These are phyloP conservation scores for Domatiomyces catenatus DNA, from an alignment of 2,329 filamentous ascomycete genomes.

Conservation along the genomic window DNA sequence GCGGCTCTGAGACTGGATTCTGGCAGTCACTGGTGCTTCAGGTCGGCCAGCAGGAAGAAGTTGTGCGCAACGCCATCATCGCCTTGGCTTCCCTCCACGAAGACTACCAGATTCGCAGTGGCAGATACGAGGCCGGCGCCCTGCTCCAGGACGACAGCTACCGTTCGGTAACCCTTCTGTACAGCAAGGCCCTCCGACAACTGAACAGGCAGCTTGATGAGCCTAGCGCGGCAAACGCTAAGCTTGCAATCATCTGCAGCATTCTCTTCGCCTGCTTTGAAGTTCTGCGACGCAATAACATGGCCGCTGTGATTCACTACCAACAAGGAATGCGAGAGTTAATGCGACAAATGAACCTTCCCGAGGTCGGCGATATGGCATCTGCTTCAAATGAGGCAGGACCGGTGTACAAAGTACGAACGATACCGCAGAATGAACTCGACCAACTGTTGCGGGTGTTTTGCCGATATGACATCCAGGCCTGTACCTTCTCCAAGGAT, in stretches of 20 bases:
- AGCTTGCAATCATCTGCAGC: conserved; percentile 46
- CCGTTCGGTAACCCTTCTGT: conserved; percentile 39
- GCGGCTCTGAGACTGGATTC: conserved; percentile 51
- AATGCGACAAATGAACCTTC: conserved; percentile 16
- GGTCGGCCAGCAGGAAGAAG: conserved; percentile 45
- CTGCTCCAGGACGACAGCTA: conserved; percentile 39
- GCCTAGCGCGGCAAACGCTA: conserved; percentile 30
- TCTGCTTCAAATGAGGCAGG: conserved; percentile 1
- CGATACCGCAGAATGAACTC: conserved; percentile 15
- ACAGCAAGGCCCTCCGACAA: conserved; percentile 40
- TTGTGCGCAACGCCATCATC: conserved; percentile 50
- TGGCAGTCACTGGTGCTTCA: conserved; percentile 49
- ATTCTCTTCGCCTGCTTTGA: conserved; percentile 55
- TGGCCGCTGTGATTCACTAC: conserved; percentile 18
- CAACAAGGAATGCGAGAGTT: conserved; percentile 17
- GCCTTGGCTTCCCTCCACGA: conserved; percentile 53
- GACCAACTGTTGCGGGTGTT: conserved; percentile 17
- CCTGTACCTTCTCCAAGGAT: conserved; percentile 18
- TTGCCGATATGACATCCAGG: conserved; percentile 18
- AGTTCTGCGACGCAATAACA: conserved; percentile 19
- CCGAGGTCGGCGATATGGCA: conserved; percentile 18
- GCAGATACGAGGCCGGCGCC: conserved; percentile 11
- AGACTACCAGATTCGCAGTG: conserved; percentile 18
- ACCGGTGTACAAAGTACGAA: conserved; percentile 9
- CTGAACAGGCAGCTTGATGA: conserved; percentile 32